Base-by-base conservation (phyloP, 495 filamentous ascomycete genomes). In the Aspergillus campestris region DNA sequence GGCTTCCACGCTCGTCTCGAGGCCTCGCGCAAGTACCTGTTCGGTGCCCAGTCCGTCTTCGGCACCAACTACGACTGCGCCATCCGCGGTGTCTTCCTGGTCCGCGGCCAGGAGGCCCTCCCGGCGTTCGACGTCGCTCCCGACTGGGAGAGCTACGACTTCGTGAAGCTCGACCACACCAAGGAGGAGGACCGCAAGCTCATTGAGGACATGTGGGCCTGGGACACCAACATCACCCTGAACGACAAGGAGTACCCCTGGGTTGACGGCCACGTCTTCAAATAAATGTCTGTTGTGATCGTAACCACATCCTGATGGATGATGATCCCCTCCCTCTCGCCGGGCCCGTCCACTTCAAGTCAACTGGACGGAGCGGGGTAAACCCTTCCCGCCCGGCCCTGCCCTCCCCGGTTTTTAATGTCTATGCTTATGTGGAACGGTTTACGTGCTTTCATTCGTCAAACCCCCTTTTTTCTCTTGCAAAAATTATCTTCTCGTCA, bases 1-100 rank as follows among this genome's bases (percentile, higher is more conserved):
- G 94, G 92, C 62, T 94, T 97, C 80, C 95, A 96, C 74, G 79
- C 80, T 63, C 94, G 92, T 74, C 87, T 99, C 47, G 92, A 99
- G 80, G 92, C 66, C 49, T 94, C 87, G 62, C 90, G 92, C 75
- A 99, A 97, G 82, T 95, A 90, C 80, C 72, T 99, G 68, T 97
- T 99, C 75, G 92, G 92, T 61, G 81, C 74, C 54, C 83, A 85
- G 58, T 87, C 83, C 55, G 94, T 97, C 51, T 99, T 84, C 59
- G 92, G 92, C 58, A 68, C 63, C 55, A 80, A 82, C 75, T 86
- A 95, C 70, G 79, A 92, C 73, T 92, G 84, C 44, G 70, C 94
- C 65, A 83, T 96, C 60, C 69, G 80, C 56, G 94, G 92, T 70
- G 92, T 88, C 49, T 96, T 95, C 71, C 67, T 97, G 61, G 77